Conservation (phyloP, 2,329 filamentous ascomycete species). For the Alternaria triticina region DNA sequence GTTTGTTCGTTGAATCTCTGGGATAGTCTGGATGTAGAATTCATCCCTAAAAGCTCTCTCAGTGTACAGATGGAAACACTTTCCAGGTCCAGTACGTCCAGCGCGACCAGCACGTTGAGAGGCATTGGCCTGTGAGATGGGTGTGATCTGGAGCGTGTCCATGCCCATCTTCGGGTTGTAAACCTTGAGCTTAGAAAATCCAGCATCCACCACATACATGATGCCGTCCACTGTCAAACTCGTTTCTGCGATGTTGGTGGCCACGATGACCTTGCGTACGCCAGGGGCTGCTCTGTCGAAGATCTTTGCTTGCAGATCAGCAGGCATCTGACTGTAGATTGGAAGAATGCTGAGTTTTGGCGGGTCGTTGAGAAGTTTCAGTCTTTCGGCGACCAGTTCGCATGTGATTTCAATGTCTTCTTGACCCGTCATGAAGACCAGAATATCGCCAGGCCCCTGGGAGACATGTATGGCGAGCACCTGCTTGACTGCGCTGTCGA, state of each 20-base stretch:
- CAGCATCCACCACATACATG: conserved; percentile 97
- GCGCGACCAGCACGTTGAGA: conserved; percentile 93
- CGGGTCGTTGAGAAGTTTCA: conserved; percentile 89
- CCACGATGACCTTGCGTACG: conserved; percentile 95
- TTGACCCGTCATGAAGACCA: conserved; percentile 99
- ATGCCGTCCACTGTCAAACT: conserved; percentile 98
- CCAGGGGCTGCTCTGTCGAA: conserved; percentile 91
- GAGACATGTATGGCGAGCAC: conserved; percentile 95
- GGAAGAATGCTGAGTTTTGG: conserved; percentile 93
- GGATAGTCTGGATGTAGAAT: conserved; percentile 94
- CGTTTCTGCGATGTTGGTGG: conserved; percentile 98
- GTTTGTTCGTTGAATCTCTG: conserved; percentile 96
- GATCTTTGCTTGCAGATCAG: conserved; percentile 95
- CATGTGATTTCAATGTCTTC: conserved; percentile 98
- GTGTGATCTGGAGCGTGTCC: conserved; percentile 97
- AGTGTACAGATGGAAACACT: conserved; percentile 92
- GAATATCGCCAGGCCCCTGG: conserved; percentile 88
- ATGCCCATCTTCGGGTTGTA: conserved; percentile 99
- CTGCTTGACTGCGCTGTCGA: conserved; percentile 95
- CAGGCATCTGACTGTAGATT: conserved; percentile 99
- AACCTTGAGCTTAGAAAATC: conserved; percentile 96
- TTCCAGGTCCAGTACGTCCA: conserved; percentile 91
- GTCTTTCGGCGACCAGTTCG: conserved; percentile 84
- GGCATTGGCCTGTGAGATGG: conserved; percentile 95
- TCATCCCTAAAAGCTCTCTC: conserved; percentile 96